A percentile compares a stretch with the other conserved stretches of the same genome.
Conservation (phyloP, 192 early-diverging fungal species). For the Pilaira anomala region DNA sequence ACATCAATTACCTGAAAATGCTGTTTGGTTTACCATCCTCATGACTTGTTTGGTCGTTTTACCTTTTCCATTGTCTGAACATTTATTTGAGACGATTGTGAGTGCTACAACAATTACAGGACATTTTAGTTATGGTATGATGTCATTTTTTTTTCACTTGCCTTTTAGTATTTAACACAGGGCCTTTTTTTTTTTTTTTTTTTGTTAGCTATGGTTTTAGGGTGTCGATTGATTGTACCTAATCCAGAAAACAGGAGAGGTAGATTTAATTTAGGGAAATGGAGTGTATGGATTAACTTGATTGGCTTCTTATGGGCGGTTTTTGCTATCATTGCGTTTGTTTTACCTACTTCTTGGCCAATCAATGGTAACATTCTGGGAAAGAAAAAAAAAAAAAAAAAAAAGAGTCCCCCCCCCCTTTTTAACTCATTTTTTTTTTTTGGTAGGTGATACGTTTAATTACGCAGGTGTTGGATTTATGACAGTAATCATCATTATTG, state of each 20-base stretch:
- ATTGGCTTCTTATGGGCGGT: constrained; percentile 24
- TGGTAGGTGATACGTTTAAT: constrained; percentile 18
- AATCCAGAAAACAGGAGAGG: constrained; percentile 9
- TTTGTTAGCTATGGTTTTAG: constrained; percentile 20
- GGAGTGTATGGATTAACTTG: constrained; percentile 18
- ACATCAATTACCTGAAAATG: constrained; percentile 17
- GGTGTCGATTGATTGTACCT: constrained; percentile 13
- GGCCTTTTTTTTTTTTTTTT: too few species aligned
- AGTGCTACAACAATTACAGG: constrained; percentile 28
- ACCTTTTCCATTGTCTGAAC: constrained; percentile 28
- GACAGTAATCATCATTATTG: constrained; percentile 3
- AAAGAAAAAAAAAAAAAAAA: too few species aligned
- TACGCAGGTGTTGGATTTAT: constrained; percentile 22
- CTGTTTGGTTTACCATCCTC: neutral
- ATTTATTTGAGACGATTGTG: constrained; percentile 29
- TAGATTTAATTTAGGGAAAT: constrained; percentile 24
- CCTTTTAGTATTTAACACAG: neutral
- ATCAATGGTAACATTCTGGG: constrained; percentile 19
- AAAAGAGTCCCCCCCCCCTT: too few species aligned
- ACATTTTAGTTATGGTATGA: constrained; percentile 31
- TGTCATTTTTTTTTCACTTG: neutral
- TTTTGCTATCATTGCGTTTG: constrained; percentile 28
- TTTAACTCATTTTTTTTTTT: neutral
- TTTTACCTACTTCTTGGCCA: constrained; percentile 32
- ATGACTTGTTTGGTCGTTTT: constrained; percentile 19